A percentile compares a stretch with the other conserved stretches of the same genome.
These are phyloP conservation scores for Citrullus amarus DNA, from an alignment of 306 rosid genomes.

Conservation along the genomic window DNA sequence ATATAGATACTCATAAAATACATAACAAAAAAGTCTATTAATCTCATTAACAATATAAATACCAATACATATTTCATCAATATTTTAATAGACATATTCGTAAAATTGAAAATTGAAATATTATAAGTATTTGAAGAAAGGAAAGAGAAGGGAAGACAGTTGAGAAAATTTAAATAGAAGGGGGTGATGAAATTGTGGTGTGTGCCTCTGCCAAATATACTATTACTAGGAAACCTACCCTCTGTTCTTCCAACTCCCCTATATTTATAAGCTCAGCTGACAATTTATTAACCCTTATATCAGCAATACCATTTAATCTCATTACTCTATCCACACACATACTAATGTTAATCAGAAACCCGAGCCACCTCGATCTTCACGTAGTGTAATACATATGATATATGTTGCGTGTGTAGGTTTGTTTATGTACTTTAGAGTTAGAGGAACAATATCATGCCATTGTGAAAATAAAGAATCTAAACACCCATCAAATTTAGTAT, in stretches of 20 bases:
- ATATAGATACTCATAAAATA: too few relatives aligned
- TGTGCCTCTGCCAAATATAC: background rate
- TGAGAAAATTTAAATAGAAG: background rate
- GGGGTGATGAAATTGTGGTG: background rate
- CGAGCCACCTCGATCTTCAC: background rate
- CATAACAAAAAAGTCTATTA: too few relatives aligned
- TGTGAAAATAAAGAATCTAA: background rate
- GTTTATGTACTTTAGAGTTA: background rate
- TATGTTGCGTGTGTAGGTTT: background rate
- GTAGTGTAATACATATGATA: background rate
- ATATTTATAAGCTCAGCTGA: background rate
- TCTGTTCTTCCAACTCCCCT: background rate
- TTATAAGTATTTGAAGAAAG: background rate
- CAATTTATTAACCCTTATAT: background rate
- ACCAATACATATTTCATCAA: too few relatives aligned
- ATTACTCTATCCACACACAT: background rate
- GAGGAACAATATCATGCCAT: background rate
- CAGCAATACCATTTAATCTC: background rate
- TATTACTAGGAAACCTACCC: background rate
- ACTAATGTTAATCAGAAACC: background rate
- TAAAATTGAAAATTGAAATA: too few relatives aligned
- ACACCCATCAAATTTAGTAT: background rate
- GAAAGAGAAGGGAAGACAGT: background rate
- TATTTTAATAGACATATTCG: too few relatives aligned
- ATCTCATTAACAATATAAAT: too few relatives aligned